Conservation (phyloP, 176 grass and related monocot genomes). For the Themeda triandra region DNA sequence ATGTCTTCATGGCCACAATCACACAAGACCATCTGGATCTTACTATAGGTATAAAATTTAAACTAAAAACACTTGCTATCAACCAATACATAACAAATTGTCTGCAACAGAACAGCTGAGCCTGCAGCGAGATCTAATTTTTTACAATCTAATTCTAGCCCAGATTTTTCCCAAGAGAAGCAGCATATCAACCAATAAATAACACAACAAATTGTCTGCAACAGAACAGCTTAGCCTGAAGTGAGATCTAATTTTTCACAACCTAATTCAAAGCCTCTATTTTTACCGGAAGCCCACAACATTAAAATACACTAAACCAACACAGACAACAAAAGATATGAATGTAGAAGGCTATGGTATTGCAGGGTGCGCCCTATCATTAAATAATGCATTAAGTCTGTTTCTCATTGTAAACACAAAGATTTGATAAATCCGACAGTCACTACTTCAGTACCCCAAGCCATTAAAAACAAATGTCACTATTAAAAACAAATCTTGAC, state of each 20-base stretch:
- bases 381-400: neutral
- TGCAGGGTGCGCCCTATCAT: constrained; percentile 6
- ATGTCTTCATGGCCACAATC: neutral
- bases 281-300: neutral
- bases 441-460: neutral
- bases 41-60: neutral
- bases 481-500: neutral
- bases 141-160: neutral
- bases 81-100: neutral
- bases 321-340: neutral
- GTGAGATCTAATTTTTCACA: neutral
- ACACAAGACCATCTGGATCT: neutral
- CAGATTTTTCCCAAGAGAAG: neutral
- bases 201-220: neutral
- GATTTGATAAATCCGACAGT: neutral
- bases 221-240: neutral
- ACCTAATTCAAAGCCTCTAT: too few species aligned
- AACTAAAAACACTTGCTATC: neutral
- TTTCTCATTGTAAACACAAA: neutral
- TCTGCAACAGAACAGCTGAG: neutral
- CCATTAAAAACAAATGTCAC: neutral
- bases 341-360: too few species aligned
- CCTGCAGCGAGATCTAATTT: neutral
- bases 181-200: neutral
- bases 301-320: neutral